Evolutionary conservation across 805 yeast genomes (phyloP), one percentile per base, ranked within the genome.

Genomic region (Saturnispora bothae): DNA sequence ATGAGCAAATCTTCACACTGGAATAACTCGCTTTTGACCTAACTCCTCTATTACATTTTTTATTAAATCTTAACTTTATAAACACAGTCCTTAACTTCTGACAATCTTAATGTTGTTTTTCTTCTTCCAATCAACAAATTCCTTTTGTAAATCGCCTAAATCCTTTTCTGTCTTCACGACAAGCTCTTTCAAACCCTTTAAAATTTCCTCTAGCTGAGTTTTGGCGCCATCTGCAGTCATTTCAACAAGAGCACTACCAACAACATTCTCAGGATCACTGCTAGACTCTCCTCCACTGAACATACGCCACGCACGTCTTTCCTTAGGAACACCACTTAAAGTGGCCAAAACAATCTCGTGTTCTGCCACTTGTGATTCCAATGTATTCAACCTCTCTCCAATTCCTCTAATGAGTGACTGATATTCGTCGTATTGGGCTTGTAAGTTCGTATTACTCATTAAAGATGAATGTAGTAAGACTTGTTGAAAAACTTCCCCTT

Each of bases 281-380:
- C n/a, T n/a, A 26, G 25, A 35, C 14, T 43, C 43, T 4, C 46
- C 46, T 8, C 95, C 94, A 19, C 96, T 96, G 23, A 89, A 72
- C 96, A 92, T 85, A 51, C 94, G 76, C 61, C 76, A 86, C 52
- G 96, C 85, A 53, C 78, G 77, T 43, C 98, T 73, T 32, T 69
- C 75, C 2, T 48, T 44, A 18, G 77, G 76, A 8, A 75, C 63
- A 1, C 60, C 63, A 31, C 57, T 45, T 22, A 82, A 58, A 2
- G 89, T 78, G 16, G 66, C 70, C 12, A 78, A 50, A 1, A 82
- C 92, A 14, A 79, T 60, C 27, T 63, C 64, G 44, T 63, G 66
- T 36, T 63, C 68, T 30, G 59, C 61, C 29, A 66, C 60, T 43
- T 73, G 78, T 28, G 63, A 60, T 34, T 69, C 67, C 13, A 74